Base-by-base conservation (phyloP, 805 yeast genomes). In the Hanseniaspora nectarophila region DNA sequence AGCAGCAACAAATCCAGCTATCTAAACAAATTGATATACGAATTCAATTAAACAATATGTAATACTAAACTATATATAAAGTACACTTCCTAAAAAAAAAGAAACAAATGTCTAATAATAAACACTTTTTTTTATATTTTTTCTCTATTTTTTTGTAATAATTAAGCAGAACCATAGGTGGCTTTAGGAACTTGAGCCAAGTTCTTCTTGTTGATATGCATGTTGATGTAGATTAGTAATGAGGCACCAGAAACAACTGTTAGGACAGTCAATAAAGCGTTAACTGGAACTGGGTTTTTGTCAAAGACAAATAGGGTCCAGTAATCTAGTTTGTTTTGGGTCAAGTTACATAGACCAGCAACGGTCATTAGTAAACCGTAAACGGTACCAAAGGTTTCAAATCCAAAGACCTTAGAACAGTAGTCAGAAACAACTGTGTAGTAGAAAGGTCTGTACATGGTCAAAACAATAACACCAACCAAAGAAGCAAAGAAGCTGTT, bases 391-490 rank as follows among this genome's bases (percentile, higher is more conserved):
- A 90, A 89, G 1, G 94, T 87, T 52, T 79, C 81, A 66, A 84
- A 88, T 0, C 97, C 97, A 69, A 90, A 89, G 31, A 89, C 90
- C 63, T 89, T 89, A 28, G 95, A 94, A 60, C 88, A 77, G 64
- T 81, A 87, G 66, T 90, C 97, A 1, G 95, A 84, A 6, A 88
- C 86, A 1, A 94, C 85, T 1, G 97, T 89, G 67, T 89, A 90
- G 62, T 85, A 88, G 62, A 89, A 85, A 10, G 97, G 96, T 64
- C 97, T 75, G 67, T 85, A 88, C 1, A 85, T 71, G 10, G 87
- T 97, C 57, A 89, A 69, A 29, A 84, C 57, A 1, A 79, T 58
- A 40, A 89, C 83, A 2, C 95, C 95, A 1, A 75, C 42, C 43
- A 83, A 73, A 39, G 89, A 88, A 2, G 77, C 72, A 1, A 29